These are phyloP conservation scores for Hysterangium stoloniferum DNA, from an alignment of 768 basidiomycete genomes.

Conservation along the genomic window DNA sequence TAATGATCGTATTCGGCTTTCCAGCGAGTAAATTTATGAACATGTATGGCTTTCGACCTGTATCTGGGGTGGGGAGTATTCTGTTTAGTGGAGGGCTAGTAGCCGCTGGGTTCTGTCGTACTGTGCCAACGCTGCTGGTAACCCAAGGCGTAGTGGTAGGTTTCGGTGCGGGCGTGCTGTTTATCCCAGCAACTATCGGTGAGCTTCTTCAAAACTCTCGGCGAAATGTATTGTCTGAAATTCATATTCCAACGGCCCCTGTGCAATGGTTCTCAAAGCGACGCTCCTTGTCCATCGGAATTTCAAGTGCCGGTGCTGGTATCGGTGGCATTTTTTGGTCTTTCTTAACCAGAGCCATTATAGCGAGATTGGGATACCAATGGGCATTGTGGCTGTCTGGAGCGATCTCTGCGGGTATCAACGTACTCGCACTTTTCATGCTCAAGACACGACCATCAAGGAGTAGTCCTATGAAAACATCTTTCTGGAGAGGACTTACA, in stretches of 20 bases:
- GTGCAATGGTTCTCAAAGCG: background rate
- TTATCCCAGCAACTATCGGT: background rate
- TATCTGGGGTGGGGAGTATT: background rate
- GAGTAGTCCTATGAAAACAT: background rate
- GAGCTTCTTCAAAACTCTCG: background rate
- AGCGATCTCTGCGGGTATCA: background rate
- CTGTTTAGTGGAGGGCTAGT: background rate
- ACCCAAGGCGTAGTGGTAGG: background rate
- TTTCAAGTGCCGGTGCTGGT: background rate
- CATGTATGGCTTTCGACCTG: background rate
- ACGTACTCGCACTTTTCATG: background rate
- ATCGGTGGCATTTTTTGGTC: background rate
- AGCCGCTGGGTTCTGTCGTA: background rate
- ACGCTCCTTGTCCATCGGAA: background rate
- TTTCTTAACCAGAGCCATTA: background rate
- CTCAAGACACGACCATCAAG: background rate
- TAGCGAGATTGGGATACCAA: background rate
- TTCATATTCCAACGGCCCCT: background rate
- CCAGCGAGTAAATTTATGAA: background rate
- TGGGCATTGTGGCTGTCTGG: background rate
- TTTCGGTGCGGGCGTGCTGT: background rate
- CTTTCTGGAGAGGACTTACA: background rate
- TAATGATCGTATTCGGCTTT: background rate
- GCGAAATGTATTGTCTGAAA: background rate
- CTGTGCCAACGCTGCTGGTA: background rate